Evolutionary conservation across 768 basidiomycete genomes (phyloP), one percentile per base, ranked within the genome.

Genomic region (Hygrocybe coccinea): DNA sequence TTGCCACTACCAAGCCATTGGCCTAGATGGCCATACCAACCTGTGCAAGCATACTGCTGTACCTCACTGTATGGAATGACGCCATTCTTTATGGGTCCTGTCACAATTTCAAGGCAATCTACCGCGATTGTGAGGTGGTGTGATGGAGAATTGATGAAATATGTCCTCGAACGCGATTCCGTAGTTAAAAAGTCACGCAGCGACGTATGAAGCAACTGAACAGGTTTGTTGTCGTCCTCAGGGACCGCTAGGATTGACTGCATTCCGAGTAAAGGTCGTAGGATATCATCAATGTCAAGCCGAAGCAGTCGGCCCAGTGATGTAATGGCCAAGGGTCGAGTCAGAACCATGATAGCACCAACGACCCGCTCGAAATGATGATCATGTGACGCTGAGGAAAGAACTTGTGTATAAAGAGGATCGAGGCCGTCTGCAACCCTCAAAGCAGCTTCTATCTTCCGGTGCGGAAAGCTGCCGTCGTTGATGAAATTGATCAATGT

Each of bases 131-230:
- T 12, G 24, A 19, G n/a, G n/a, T 47, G 46, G 10, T 9, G 9
- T 8, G 19, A 9, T 8, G 19, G 19, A n/a, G 44, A 17, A 24
- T 46, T 21, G 19, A 46, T 21, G 44, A 46, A 46, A 21, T 5
- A 47, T 22, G 11, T 5, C 14, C 15, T 5, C 19, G n/a, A 47
- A 47, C 46, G n/a, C 7, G 17, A 15, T 47, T 29, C 25, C 46
- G 46, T 47, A 2, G n/a, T 47, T 14, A 47, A 25, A 47, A 47
- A 47, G 25, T 47, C 46, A 22, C 46, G n/a, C 46, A 47, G 25
- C 46, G 46, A 47, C n/a, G 46, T 47, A 29, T 47, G 46, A 29
- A 47, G 25, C n/a, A n/a, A n/a, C n/a, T n/a, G n/a, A n/a, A n/a
- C n/a, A n/a, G 14, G n/a, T 15, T 19, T 21, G 17, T 12, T n/a